Conservation (phyloP, 306 rosid genomes). For the Cucumis cinereus region DNA sequence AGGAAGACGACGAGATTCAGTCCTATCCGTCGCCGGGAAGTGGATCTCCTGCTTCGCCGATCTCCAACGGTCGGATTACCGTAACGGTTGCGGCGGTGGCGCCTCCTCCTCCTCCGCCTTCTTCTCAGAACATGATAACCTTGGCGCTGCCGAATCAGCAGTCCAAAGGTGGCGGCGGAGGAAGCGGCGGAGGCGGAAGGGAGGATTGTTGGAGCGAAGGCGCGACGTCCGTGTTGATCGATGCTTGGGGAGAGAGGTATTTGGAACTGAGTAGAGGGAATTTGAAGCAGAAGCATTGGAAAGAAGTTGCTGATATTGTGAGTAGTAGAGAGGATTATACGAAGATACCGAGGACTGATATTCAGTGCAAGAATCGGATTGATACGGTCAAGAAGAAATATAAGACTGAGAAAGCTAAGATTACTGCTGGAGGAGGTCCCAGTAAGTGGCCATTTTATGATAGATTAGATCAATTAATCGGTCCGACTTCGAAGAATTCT, state of each 20-base stretch:
- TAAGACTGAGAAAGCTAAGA: constrained; percentile 78
- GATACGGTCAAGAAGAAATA: constrained; percentile 96
- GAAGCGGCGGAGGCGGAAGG: constrained; percentile 50
- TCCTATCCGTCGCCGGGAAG: constrained; percentile 51
- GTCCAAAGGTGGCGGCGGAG: constrained; percentile 23
- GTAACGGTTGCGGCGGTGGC: constrained; percentile 58
- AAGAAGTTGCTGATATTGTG: constrained; percentile 89
- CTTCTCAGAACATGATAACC: constrained; percentile 29
- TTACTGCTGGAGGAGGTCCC: constrained; percentile 34
- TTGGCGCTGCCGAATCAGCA: constrained; percentile 60
- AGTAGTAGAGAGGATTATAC: constrained; percentile 57
- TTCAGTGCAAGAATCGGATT: constrained; percentile 94
- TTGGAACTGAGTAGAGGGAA: constrained; percentile 88
- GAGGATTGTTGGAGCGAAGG: constrained; percentile 99
- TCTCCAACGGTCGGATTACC: constrained; percentile 49
- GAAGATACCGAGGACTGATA: constrained; percentile 65
- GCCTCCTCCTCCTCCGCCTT: constrained; percentile 16
- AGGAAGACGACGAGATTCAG: constrained; percentile 85
- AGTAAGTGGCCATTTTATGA: constrained; percentile 82
- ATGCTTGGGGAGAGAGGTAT: constrained; percentile 98
- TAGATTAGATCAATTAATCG: constrained; percentile 54
- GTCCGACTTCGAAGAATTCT: constrained; percentile 46
- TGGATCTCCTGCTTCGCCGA: constrained; percentile 56
- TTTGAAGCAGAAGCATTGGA: constrained; percentile 97
- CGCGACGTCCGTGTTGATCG: constrained; percentile 86